Conservation (phyloP, 768 basidiomycete genomes). For the Ephemerocybe angulata region DNA sequence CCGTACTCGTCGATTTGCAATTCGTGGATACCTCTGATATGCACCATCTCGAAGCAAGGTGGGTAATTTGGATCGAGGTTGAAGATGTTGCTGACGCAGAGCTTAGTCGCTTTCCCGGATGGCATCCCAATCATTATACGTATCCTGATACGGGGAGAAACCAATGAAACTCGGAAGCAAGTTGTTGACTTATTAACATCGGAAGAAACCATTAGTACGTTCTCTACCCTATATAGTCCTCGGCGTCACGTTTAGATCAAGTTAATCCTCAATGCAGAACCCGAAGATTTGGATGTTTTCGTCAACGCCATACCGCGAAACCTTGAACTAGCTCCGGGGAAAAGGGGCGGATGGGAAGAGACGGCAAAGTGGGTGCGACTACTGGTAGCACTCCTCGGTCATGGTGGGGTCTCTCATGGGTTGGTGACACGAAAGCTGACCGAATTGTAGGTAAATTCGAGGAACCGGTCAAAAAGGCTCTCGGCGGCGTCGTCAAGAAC, state of each 20-base stretch:
- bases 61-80: no score
- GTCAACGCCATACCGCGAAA: not conserved
- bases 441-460: not conserved
- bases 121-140: not conserved
- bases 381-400: not conserved
- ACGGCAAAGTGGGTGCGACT: not conserved
- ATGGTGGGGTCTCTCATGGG: not conserved
- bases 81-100: not conserved
- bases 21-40: not conserved
- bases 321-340: not conserved
- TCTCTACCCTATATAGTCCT: not conserved
- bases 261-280: not conserved
- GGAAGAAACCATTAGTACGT: not conserved
- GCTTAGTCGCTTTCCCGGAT: not conserved
- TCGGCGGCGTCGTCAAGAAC: not conserved
- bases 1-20: not conserved
- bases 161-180: not conserved
- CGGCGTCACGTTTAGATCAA: no score
- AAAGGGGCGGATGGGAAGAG: not conserved
- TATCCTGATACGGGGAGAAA: not conserved
- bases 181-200: not conserved
- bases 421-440: not conserved
- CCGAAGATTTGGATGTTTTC: not conserved
- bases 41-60: not conserved
- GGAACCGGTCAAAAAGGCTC: not conserved